Base-by-base conservation (phyloP, 192 early-diverging fungal species). In the Umbelopsis vinacea region DNA sequence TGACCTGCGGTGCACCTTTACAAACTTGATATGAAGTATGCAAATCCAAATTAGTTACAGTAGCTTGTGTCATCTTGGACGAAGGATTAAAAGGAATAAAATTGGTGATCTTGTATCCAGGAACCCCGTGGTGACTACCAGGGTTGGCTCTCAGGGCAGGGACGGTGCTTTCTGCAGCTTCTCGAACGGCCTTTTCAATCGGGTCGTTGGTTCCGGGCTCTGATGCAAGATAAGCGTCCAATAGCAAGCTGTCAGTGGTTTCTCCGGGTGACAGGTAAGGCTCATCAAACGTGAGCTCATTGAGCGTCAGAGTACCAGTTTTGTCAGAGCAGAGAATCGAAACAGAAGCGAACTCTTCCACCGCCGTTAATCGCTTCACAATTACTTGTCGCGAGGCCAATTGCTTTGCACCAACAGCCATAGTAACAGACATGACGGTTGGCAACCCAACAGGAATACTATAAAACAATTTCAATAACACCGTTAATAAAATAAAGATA, bases 351-450 rank as follows among this genome's bases (percentile, higher is more conserved):
- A 93, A 80, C 70, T 92, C 91, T 79, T 93, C 92, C 15, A 93
- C 92, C 66, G 92, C 92, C 2, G 92, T 89, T 35, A 93, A 79
- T 46, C 92, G 88, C 74, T 93, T 92, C 69, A 91, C 84, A 79
- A 93, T 92, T 73, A 92, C 92, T 71, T 93, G 77, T 66, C 90
- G 88, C 22, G 84, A 83, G 12, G 92, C 90, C 50, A 94, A 72
- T 69, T 93, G 83, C 26, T 81, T 79, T 14, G 92, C 91, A 70
- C 92, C 92, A 46, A 94, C 86, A 63, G 93, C 93, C 92, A 94
- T 93, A 10, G 93, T 94, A 21, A 93, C 92, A n/a, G 89, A 88
- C 87, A 94, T 86, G 66, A 94, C 89, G 7, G 93, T 91, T 14
- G 92, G 93, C 1, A 94, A 79, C 70, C 92, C 92, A 40, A 93